Evolutionary conservation across 2,329 filamentous ascomycete species (phyloP), one percentile per base, ranked within the genome.

Genomic region (Cryphonectria naterciae): DNA sequence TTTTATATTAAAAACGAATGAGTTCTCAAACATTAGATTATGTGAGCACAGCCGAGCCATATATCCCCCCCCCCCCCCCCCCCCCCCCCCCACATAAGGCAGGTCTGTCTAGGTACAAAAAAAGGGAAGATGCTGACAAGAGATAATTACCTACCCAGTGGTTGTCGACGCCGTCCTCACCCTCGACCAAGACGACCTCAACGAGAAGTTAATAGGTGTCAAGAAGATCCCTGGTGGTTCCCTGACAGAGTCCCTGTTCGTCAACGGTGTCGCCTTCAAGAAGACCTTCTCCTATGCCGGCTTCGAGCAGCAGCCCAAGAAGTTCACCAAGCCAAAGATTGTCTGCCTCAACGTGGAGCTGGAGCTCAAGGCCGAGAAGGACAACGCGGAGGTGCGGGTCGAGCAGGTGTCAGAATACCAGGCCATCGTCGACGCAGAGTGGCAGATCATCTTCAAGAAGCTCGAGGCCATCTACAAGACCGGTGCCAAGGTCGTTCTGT

Each of bases 401-500:
- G 96, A 98, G 84, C 95, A 98, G 83, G 96, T 99, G 67, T 97
- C 95, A 28, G 96, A 99, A 84, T 99, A 99, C 85, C 96, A 99
- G 85, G 96, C 96, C 74, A 98, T 99, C 76, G 96, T 99, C 80
- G 96, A 99, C 79, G 96, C 96, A 41, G 96, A 99, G 83, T 99
- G 96, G 96, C 94, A 98, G 83, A 99, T 99, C 80, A 99, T 99
- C 82, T 98, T 92, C 89, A 95, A 98, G 87, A 99, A 99, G 88
- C 93, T 99, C 81, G 96, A 99, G 85, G 93, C 95, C 65, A 85
- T 97, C 68, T 89, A 95, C 87, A 91, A 95, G 83, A 98, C 95
- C 7, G 96, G 96, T 68, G 96, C 96, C 75, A 97, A 98, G 88
- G 94, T 99, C 67, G 94, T 99, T 58, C 90, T 99, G 70, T 97